Percentiles rank a stretch among this genome's conserved stretches.
Conservation (phyloP, 495 filamentous ascomycete genomes). For the Penicillium pulvis region DNA sequence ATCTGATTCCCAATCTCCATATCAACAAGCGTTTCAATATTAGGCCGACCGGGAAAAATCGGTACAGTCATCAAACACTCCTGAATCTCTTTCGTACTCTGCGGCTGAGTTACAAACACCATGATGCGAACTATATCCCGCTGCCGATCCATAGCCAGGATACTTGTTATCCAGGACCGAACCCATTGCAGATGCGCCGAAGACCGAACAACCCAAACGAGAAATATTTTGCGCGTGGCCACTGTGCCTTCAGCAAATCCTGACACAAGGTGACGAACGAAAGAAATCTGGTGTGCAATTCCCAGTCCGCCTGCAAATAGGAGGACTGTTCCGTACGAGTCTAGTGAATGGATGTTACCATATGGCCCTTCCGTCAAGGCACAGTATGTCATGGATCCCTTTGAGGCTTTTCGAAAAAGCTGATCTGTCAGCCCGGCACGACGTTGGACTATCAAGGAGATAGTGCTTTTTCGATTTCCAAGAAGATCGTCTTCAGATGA, state of each 20-base stretch:
- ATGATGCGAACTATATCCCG: slow-evolving; percentile 78
- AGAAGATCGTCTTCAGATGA: slow-evolving; percentile 37
- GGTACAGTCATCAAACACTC: slow-evolving; percentile 73
- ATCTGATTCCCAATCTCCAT: slow-evolving; percentile 76
- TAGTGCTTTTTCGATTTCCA: slow-evolving; percentile 51
- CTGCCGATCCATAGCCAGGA: slow-evolving; percentile 75
- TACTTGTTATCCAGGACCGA: slow-evolving; percentile 86
- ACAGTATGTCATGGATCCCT: slow-evolving; percentile 50
- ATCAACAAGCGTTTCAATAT: slow-evolving; percentile 71
- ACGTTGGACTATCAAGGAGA: slow-evolving; percentile 83
- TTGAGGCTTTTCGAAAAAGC: slow-evolving; percentile 65
- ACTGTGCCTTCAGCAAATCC: slow-evolving; percentile 71
- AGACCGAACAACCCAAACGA: slow-evolving; percentile 91
- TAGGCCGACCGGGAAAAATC: slow-evolving; percentile 81
- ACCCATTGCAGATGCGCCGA: slow-evolving; percentile 91
- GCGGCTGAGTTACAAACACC: slow-evolving; percentile 84
- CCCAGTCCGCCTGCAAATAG: slow-evolving; percentile 91
- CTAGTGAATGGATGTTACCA: slow-evolving; percentile 74
- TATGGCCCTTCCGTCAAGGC: slow-evolving; percentile 87
- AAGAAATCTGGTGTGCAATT: slow-evolving; percentile 91
- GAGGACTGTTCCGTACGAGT: slow-evolving; percentile 87
- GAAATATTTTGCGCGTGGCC: slow-evolving; percentile 75
- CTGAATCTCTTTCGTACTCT: slow-evolving; percentile 69
- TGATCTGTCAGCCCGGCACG: slow-evolving; percentile 85
- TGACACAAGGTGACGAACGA: slow-evolving; percentile 75